A percentile compares a stretch with the other conserved stretches of the same genome.
Evolutionary conservation across 345 rosid species (phyloP).

Genomic region (Lepidium didymum): DNA sequence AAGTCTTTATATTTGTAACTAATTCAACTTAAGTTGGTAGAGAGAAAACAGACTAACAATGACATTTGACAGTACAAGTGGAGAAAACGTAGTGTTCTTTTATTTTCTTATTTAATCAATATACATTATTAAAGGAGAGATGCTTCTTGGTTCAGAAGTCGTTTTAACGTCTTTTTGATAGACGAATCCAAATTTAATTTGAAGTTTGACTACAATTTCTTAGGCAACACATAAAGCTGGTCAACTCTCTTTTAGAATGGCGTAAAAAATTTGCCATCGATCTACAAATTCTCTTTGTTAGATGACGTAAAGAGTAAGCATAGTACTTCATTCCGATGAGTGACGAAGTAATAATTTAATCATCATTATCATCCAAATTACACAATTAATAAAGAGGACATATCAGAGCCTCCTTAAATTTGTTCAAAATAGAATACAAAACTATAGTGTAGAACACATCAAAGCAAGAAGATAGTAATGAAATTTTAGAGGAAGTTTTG

Average conservation of each 20-base stretch:
- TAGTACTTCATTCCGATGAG: neutral
- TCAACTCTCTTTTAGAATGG: neutral
- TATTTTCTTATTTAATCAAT: neutral
- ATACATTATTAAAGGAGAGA: neutral
- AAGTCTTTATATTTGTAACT: neutral
- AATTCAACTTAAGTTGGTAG: neutral
- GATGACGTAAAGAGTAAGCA: too few species aligned
- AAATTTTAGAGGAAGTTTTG: neutral
- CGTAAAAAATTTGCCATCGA: too few species aligned
- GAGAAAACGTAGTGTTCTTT: neutral
- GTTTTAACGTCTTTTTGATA: neutral
- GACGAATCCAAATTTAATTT: neutral
- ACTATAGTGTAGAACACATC: neutral
- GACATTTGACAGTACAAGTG: neutral
- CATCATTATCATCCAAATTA: slow-evolving; percentile 24
- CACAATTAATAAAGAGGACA: slow-evolving; percentile 18
- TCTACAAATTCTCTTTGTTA: too few species aligned
- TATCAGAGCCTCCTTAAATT: neutral
- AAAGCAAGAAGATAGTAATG: neutral
- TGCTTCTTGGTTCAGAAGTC: neutral
- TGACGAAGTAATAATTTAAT: slow-evolving; percentile 6
- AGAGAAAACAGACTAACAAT: neutral
- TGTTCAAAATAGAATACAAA: neutral
- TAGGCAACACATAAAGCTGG: neutral
- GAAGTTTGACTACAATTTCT: neutral